Base-by-base conservation (phyloP, 2,329 filamentous ascomycete species). In the Fusarium sp. region DNA sequence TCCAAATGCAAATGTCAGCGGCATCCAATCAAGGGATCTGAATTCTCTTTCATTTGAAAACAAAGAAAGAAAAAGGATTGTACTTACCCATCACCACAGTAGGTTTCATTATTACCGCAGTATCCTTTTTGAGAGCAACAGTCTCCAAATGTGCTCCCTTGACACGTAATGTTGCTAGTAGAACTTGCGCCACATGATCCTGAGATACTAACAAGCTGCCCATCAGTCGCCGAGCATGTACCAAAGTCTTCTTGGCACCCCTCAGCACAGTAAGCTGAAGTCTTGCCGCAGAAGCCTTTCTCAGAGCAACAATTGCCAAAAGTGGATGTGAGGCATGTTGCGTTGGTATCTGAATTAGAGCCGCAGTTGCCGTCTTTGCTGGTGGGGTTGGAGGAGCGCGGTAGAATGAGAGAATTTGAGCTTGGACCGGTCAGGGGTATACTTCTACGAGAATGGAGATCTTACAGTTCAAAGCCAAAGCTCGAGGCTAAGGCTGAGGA, bases 361-460 rank as follows among this genome's bases (percentile, higher is more conserved):
- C 59, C 59, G 52, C 59, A 62, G 45, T 62, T 62, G 20, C 59
- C 59, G 24, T 62, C 59, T 41, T 46, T 53, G 40, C 59, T 62
- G n/a, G 40, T 60, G 55, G 59, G 59, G 40, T 62, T 40, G 13
- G 45, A n/a, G 10, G 54, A 22, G 25, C 59, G 59, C 6, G 59
- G 40, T 6, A 62, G 56, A 25, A 62, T 25, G 13, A 60, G 55
- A 40, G 55, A 44, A 13, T 42, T 30, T 20, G 59, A 60, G 55
- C 54, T 57, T 25, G n/a, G 12, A 41, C 25, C 18, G 11, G 25
- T 57, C 20, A 57, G 54, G 45, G 45, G 20, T 57, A 13, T 32
- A 10, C 11, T 32, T 24, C 25, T 16, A 12, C 8, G 7, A 34
- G 25, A 57, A 13, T 7, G 18, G 16, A 4, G 32, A 20, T 3